Base-by-base conservation (phyloP, 2,329 filamentous ascomycete species). In the Ustilaginoidea virens region DNA sequence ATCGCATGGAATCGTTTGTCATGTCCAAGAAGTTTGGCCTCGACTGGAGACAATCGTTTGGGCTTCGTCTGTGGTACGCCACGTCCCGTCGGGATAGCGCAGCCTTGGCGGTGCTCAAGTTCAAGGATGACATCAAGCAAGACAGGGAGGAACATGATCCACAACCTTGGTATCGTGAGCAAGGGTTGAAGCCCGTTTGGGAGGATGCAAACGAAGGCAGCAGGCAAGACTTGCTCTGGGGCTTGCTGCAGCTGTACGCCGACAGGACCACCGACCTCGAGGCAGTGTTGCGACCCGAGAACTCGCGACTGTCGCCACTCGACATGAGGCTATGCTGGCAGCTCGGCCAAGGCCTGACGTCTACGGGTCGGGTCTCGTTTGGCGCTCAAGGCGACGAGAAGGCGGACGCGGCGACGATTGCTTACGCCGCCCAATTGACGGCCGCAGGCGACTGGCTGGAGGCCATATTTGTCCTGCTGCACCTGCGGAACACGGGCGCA, bases 11-110 rank as follows among this genome's bases (percentile, higher is more conserved):
- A 10, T 77, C 77, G 0, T 93, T 98, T 46, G 66, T 74, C 30
- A 80, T 98, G 38, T 80, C 83, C 1, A 69, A 80, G 42, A 75
- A 76, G 26, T 98, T 94, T 48, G 73, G 73, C 4, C 63, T 98
- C 20, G 80, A 92, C 48, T 98, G 90, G 90, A 76, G 82, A 49
- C 86, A 92, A 46, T 77, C 86, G 1, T 93, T 98, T 51, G 87
- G 82, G 8, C 64, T 98, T 28, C 74, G 86, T 24, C 62, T 98
- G 2, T 96, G 85, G 80, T 98, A 93, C 49, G 76, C 75, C 25
- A 80, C 74, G 23, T 63, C 69, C 3, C 60, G 69, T 19, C 63
- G 74, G 22, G 78, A 85, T 25, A 66, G 73, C 20, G 63, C 94
- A 24, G 70, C 76, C 7, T 60, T 64, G 25, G 86, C 86, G 3